These are phyloP conservation scores for Adiantum capillusveneris DNA, from an alignment of 75 land plant species.

Conservation along the genomic window DNA sequence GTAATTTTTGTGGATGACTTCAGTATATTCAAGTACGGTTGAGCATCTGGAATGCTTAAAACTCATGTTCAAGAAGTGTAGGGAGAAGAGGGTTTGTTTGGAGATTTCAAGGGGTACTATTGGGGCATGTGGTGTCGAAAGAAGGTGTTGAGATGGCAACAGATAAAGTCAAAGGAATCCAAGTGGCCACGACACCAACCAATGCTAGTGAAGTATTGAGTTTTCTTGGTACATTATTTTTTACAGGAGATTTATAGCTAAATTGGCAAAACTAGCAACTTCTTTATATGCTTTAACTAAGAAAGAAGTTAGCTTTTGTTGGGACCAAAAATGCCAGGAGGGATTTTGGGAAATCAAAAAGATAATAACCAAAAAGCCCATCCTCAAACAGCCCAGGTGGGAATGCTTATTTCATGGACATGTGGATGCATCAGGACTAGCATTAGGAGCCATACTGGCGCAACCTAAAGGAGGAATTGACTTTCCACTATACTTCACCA, in stretches of 20 bases:
- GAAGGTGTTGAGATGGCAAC: too few relatives aligned
- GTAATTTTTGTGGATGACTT: not conserved
- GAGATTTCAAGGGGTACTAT: not conserved
- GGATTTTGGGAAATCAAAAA: too few relatives aligned
- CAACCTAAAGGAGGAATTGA: too few relatives aligned
- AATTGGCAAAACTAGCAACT: not conserved
- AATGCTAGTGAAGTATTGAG: not conserved
- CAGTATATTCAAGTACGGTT: not conserved
- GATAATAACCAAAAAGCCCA: too few relatives aligned
- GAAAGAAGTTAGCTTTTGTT: not conserved
- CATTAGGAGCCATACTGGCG: too few relatives aligned
- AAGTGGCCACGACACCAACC: too few relatives aligned
- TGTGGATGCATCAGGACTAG: too few relatives aligned
- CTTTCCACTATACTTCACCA: too few relatives aligned
- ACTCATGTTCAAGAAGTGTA: not conserved
- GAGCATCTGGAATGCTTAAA: not conserved
- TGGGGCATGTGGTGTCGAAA: not conserved
- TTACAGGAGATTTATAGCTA: not conserved
- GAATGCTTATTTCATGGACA: too few relatives aligned
- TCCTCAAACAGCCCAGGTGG: too few relatives aligned
- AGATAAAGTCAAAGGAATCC: too few relatives aligned
- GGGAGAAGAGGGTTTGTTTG: not conserved
- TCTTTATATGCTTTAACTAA: not conserved
- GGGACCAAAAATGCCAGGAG: too few relatives aligned
- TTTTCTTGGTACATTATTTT: not conserved